Base-by-base conservation (phyloP, 73 alveolate species). In the Strombidium stylifer region DNA sequence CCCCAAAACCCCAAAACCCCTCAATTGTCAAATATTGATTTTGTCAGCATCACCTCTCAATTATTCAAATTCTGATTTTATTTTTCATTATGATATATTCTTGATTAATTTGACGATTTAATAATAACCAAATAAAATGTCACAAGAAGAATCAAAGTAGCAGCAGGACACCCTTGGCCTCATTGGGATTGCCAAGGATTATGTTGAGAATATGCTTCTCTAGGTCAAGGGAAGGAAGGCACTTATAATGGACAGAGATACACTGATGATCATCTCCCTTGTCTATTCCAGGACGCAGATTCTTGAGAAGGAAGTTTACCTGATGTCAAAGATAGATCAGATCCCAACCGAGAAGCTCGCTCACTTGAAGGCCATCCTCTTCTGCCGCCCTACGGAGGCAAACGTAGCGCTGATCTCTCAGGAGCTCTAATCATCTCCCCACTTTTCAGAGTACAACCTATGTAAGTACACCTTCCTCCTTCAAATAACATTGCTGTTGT, bases 151-250 rank as follows among this genome's bases (percentile, higher is more conserved):
- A n/a, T n/a, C n/a, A n/a, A n/a, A n/a, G n/a, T n/a, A n/a, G n/a
- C n/a, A n/a, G n/a, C n/a, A n/a, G n/a, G n/a, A n/a, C n/a, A n/a
- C n/a, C n/a, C 42, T 32, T 32, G 10, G 42, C 42, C 42, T 84
- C 18, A 85, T 79, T 36, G 82, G 69, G 32, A 72, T 84, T 4
- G 55, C 86, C 30, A 71, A 77, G 24, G 88, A 85, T 67, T 90
- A 90, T 47, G 51, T 86, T n/a, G 97, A 90, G 39, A 66, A 81
- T 50, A 90, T 90, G 93, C 56, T 90, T 5, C 62, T 82, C 8
- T 84, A 86, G 59, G 67, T 84, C 19, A 41, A 82, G 54, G 97
- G 82, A 23, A 81, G 89, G 85, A 90, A 90, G 71, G 96, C 96
- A 26, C 70, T 87, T 30, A 82, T 90, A 37, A 36, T 86, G 18